phyloP scores from a whole-genome alignment of 2,329 filamentous ascomycete species.

The Ophiostoma piceae region DNA sequence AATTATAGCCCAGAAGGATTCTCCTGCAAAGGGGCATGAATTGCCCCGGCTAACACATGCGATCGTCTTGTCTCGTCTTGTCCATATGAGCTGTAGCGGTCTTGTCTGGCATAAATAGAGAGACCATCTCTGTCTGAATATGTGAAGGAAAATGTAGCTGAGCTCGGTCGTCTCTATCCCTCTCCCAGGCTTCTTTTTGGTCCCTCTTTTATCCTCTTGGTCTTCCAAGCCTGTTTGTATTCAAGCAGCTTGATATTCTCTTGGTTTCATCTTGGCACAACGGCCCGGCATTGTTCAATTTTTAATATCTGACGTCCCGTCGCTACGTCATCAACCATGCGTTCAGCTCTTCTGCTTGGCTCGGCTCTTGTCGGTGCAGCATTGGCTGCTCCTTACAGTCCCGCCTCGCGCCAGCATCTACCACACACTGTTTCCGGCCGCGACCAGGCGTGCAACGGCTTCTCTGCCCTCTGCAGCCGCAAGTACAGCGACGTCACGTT shows the following conservation, averaged over 20 bases:
- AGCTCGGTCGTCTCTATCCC: not conserved
- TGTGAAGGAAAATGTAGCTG: not conserved
- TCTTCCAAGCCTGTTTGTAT: not conserved
- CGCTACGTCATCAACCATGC: not conserved
- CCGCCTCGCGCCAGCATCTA: not conserved
- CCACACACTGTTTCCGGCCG: slow-evolving; percentile 7
- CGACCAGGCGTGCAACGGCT: slow-evolving; percentile 50
- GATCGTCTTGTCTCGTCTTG: not conserved
- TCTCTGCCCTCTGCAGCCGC: slow-evolving; percentile 49
- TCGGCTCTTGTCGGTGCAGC: slow-evolving; percentile 9
- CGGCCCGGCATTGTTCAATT: not conserved
- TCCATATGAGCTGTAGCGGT: not conserved
- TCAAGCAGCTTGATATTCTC: not conserved
- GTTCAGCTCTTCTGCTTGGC: not conserved
- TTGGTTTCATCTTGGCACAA: not conserved
- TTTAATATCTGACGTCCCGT: not conserved
- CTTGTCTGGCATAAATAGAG: not conserved
- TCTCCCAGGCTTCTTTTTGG: not conserved
- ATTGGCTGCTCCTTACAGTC: not conserved
- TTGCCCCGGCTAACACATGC: not conserved
- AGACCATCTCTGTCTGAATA: not conserved
- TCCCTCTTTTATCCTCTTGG: not conserved
- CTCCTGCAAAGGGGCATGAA: not conserved
- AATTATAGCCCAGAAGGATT: not conserved
- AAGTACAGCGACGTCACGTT: slow-evolving; percentile 57